Percentiles rank a stretch among this genome's conserved stretches.
Conservation (phyloP, 768 basidiomycete species). For the Termitomyces eurrhizus region DNA sequence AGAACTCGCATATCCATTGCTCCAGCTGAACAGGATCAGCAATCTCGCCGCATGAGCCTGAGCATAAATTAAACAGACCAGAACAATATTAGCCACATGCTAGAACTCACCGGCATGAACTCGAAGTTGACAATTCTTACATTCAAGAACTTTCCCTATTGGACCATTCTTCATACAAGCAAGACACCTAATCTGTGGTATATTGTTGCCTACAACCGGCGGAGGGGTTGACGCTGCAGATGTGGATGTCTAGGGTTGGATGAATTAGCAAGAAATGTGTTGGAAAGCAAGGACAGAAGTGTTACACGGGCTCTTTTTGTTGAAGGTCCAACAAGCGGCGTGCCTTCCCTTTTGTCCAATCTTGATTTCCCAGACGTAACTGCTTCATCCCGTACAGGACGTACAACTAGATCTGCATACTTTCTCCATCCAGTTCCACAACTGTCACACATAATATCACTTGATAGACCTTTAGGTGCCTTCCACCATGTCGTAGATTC, state of each 20-base stretch:
- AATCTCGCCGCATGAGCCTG: slow-evolving; percentile 67
- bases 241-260: slow-evolving; percentile 36
- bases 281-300: neutral
- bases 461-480: slow-evolving; percentile 81
- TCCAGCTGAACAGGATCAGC: slow-evolving; percentile 62
- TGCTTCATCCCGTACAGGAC: slow-evolving; percentile 67
- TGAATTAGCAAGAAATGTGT: neutral
- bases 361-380: slow-evolving; percentile 49
- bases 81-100: neutral
- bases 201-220: slow-evolving; percentile 43
- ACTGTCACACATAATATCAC: slow-evolving; percentile 74
- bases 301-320: slow-evolving; percentile 43
- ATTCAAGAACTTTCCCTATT: slow-evolving; percentile 73
- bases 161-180: slow-evolving; percentile 76
- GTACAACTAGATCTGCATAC: slow-evolving; percentile 84
- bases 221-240: slow-evolving; percentile 63
- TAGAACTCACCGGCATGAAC: slow-evolving; percentile 67
- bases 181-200: slow-evolving; percentile 67
- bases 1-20: slow-evolving; percentile 84
- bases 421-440: slow-evolving; percentile 92
- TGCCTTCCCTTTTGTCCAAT: slow-evolving; percentile 61
- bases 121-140: slow-evolving; percentile 73
- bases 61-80: neutral
- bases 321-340: slow-evolving; percentile 41
- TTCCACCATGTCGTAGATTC: slow-evolving; percentile 88